Percentiles rank a stretch among this genome's conserved stretches.
These are phyloP conservation scores for Penicillium ucsense DNA, from an alignment of 495 filamentous ascomycete genomes.

Conservation along the genomic window DNA sequence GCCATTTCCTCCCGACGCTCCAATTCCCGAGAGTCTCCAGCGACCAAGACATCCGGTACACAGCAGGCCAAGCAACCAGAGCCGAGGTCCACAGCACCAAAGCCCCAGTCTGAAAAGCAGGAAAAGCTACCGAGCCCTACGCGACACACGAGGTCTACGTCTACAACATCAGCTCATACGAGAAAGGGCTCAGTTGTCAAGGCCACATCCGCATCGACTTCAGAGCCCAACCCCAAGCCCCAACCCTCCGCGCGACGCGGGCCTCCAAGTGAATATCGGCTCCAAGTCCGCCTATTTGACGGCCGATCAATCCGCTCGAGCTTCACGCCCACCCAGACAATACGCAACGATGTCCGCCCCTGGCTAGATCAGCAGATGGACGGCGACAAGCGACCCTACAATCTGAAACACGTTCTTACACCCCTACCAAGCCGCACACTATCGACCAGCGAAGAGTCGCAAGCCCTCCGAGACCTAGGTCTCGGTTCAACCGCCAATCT, in stretches of 20 bases:
- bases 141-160: too few species aligned
- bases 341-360: constrained; percentile 57
- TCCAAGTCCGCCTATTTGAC: constrained; percentile 81
- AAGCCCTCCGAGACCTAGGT: constrained; percentile 54
- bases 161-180: too few species aligned
- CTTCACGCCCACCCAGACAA: constrained; percentile 55
- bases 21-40: background rate
- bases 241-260: constrained; percentile 8
- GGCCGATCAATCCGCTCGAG: constrained; percentile 64
- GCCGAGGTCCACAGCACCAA: background rate
- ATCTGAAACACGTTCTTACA: constrained; percentile 74
- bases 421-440: constrained; percentile 68
- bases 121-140: background rate
- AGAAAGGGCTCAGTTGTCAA: constrained; percentile 8
- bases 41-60: constrained; percentile 2
- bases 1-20: background rate
- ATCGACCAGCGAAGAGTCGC: constrained; percentile 61
- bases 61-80: background rate
- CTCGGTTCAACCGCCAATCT: constrained; percentile 72
- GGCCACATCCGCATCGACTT: background rate
- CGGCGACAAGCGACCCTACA: constrained; percentile 53
- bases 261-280: constrained; percentile 37
- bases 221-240: constrained; percentile 8
- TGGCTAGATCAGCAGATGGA: constrained; percentile 59
- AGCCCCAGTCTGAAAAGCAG: constrained; percentile 2